Evolutionary conservation across 2,329 filamentous ascomycete species (phyloP), one percentile per base, ranked within the genome.

Genomic region (Aciculosporium take): DNA sequence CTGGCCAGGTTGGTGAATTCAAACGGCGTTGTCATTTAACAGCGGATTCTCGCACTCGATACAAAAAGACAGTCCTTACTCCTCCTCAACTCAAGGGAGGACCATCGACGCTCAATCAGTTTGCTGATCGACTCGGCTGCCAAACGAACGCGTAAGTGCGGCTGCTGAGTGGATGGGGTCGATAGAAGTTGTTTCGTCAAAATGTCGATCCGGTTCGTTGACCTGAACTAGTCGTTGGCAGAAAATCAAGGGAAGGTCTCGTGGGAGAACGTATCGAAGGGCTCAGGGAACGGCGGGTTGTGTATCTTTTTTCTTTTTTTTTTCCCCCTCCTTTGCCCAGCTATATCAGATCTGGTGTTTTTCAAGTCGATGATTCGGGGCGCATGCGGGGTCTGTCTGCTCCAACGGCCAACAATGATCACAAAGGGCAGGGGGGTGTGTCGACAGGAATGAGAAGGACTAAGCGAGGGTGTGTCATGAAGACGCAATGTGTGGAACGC

Each of bases 401-500:
- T 21, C 25, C 27, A 28, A 20, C 30, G 12, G 30, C 30, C 23
- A 25, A 18, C 27, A 41, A 31, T 24, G 20, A 18, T 30, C 18
- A 24, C 20, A 25, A 31, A 31, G 27, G 30, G 39, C 12, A 37
- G 18, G 37, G 33, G 12, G 29, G 15, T 10, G 37, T 24, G 9
- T 12, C 25, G 20, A 18, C 24, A 41, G 18, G 33, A 30, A 41
- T 36, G 31, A 36, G 25, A 12, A 36, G 10, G 15, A 10, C n/a
- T n/a, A n/a, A 27, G 30, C 31, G 39, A 40, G 12, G 39, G 12
- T 17, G 30, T 27, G 25, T 30, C 37, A 40, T 31, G 23, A 25
- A 43, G 27, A 32, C 25, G 31, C 25, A 39, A 21, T 20, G 32
- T 18, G 35, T 40, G 42, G 42, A 44, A 40, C 37, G 42, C 29